A percentile compares a stretch with the other conserved stretches of the same genome.
Conservation (phyloP, 164 flowering plant genomes). For the Vitis rupestris region DNA sequence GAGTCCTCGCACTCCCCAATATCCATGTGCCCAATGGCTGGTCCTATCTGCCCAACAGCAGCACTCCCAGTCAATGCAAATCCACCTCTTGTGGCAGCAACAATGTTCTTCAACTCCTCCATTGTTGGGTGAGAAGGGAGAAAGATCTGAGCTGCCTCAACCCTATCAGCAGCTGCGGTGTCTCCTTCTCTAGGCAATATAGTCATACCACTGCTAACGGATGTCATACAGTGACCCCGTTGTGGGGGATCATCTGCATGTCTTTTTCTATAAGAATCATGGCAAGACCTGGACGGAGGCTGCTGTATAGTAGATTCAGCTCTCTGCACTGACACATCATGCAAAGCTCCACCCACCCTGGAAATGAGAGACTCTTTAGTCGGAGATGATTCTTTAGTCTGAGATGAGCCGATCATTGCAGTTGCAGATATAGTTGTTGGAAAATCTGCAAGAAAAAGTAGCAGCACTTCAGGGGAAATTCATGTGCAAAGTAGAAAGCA, state of each 20-base stretch:
- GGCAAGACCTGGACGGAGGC: constrained; percentile 2
- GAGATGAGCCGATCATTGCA: constrained; percentile 15
- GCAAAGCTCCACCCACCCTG: background rate
- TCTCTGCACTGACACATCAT: constrained; percentile 5
- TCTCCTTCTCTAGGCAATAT: constrained; percentile 6
- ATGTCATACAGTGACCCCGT: constrained; percentile 10
- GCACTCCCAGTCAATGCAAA: constrained; percentile 61
- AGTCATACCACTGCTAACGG: constrained; percentile 3
- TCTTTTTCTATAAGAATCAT: constrained; percentile 13
- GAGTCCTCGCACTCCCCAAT: constrained; percentile 64
- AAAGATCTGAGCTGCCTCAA: constrained; percentile 41
- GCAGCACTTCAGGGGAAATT: background rate
- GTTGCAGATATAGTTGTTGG: background rate
- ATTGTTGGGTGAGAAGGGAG: constrained; percentile 49
- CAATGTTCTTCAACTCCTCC: constrained; percentile 41
- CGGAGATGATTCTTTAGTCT: constrained; percentile 14
- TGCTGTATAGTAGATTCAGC: constrained; percentile 11
- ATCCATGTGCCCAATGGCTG: constrained; percentile 56
- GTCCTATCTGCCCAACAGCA: constrained; percentile 51
- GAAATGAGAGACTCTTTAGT: constrained; percentile 14
- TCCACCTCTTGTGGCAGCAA: constrained; percentile 40
- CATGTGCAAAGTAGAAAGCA: no score
- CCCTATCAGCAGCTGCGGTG: constrained; percentile 7
- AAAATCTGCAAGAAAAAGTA: constrained; percentile 4
- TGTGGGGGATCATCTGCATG: constrained; percentile 8